Conservation (phyloP, 2,329 filamentous ascomycete species). For the Periconia sp. region DNA sequence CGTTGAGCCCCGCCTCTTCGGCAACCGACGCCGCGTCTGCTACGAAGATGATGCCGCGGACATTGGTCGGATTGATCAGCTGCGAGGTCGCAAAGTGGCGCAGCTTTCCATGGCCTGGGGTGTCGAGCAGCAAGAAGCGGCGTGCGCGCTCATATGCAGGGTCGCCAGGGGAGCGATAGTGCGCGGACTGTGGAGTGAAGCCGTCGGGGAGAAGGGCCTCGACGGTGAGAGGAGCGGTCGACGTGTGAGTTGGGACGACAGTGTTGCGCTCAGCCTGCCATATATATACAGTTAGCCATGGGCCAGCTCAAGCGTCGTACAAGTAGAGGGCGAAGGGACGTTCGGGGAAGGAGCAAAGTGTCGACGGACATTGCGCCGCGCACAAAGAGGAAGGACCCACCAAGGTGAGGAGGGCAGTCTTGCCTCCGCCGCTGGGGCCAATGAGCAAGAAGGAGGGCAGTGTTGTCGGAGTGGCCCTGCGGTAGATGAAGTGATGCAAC, state of each 20-base stretch:
- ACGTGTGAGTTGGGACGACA: constrained; percentile 59
- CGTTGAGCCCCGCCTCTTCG: constrained; percentile 61
- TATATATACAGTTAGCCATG: not conserved
- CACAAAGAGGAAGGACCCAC: constrained; percentile 50
- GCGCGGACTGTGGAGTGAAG: constrained; percentile 63
- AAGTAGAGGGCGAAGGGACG: not conserved
- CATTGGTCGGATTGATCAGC: constrained; percentile 53
- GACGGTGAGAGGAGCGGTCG: constrained; percentile 55
- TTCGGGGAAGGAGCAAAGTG: not conserved
- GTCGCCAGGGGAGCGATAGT: constrained; percentile 71
- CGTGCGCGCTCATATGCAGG: constrained; percentile 61
- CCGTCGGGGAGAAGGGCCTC: constrained; percentile 64
- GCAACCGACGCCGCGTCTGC: constrained; percentile 74
- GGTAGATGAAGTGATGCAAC: constrained; percentile 77
- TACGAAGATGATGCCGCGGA: constrained; percentile 81
- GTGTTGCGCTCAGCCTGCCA: constrained; percentile 62
- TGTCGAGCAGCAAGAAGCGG: constrained; percentile 82
- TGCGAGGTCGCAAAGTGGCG: constrained; percentile 69
- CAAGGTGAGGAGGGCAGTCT: constrained; percentile 85
- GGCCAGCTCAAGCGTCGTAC: not conserved
- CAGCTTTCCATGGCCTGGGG: constrained; percentile 94
- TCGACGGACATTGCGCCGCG: not conserved
- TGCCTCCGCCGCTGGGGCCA: constrained; percentile 83
- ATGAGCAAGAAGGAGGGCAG: constrained; percentile 80
- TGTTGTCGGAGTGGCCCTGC: constrained; percentile 67